Percentiles rank a stretch among this genome's conserved stretches.
These are phyloP conservation scores for Taphrina populina DNA, from an alignment of 1,139 yeast genomes.

Conservation along the genomic window DNA sequence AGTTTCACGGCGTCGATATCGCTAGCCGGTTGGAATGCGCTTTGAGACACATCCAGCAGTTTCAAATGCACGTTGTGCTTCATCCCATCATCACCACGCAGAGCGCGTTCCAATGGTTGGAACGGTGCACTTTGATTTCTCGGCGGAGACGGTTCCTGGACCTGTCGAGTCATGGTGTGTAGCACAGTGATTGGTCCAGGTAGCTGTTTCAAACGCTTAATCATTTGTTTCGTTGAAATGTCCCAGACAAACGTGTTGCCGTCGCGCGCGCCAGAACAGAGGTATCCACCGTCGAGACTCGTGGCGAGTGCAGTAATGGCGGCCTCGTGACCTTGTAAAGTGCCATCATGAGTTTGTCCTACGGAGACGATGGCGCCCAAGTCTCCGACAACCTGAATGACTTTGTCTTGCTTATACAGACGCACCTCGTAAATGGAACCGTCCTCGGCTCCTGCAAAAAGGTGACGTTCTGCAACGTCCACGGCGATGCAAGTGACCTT, in stretches of 20 bases:
- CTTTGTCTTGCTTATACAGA: slow-evolving; percentile 48
- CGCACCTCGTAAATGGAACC: slow-evolving; percentile 64
- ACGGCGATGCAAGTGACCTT: slow-evolving; percentile 60
- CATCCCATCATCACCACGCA: slow-evolving; percentile 27
- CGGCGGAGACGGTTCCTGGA: background rate
- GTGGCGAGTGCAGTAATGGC: slow-evolving; percentile 57
- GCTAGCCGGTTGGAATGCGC: slow-evolving; percentile 4
- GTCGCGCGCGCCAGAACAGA: slow-evolving; percentile 69
- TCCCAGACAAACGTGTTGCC: slow-evolving; percentile 74
- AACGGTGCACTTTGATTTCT: slow-evolving; percentile 9
- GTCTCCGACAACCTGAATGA: slow-evolving; percentile 56
- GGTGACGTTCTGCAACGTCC: slow-evolving; percentile 80
- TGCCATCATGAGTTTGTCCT: slow-evolving; percentile 37
- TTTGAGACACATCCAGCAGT: background rate
- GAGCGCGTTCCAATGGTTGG: slow-evolving; percentile 32
- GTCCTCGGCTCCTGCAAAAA: slow-evolving; percentile 66
- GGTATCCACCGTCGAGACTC: slow-evolving; percentile 71
- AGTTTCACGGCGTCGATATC: slow-evolving; percentile 11
- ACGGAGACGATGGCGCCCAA: slow-evolving; percentile 51
- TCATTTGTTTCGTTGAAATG: slow-evolving; percentile 71
- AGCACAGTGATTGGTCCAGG: slow-evolving; percentile 1
- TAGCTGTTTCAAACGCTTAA: slow-evolving; percentile 62
- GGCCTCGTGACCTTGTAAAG: slow-evolving; percentile 41
- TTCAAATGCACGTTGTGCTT: slow-evolving; percentile 22
- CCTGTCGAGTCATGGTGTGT: slow-evolving; percentile 1